phyloP scores from a whole-genome alignment of 345 rosid species.

The Dimocarpus longan region DNA sequence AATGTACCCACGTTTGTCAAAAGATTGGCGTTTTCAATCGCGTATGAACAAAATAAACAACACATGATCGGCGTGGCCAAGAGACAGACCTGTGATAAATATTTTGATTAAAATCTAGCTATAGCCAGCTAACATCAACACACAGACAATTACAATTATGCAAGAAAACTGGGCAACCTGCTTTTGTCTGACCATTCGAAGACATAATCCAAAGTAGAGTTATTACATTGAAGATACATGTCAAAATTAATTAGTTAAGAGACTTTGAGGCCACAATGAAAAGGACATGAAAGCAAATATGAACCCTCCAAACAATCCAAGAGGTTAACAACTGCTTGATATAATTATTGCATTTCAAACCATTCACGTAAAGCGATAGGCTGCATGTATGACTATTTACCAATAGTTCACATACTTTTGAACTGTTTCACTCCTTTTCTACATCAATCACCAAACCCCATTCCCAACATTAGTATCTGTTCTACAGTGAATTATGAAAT shows the following conservation, averaged over 20 bases:
- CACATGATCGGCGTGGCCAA: not conserved
- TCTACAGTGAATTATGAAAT: not conserved
- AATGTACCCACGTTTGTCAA: not conserved
- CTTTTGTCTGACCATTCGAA: not conserved
- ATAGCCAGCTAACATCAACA: not conserved
- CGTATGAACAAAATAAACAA: not conserved
- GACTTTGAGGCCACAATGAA: not conserved
- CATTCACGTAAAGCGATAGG: not conserved
- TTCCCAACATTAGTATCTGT: not conserved
- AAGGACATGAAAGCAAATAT: not conserved
- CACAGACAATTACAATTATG: not conserved
- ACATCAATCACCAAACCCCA: conserved; percentile 2
- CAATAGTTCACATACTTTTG: not conserved
- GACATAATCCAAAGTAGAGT: not conserved
- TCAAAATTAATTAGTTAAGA: not conserved
- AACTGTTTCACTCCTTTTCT: not conserved
- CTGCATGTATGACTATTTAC: not conserved
- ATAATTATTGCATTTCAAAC: not conserved
- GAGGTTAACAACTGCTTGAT: not conserved
- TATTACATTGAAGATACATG: not conserved
- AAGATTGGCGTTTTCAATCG: not conserved
- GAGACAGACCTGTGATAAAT: conserved; percentile 4
- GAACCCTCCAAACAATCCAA: not conserved
- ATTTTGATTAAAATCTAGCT: not conserved
- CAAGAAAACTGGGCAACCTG: not conserved